A percentile compares a stretch with the other conserved stretches of the same genome.
Conservation (phyloP, 2,329 filamentous ascomycete genomes). For the Colletotrichum noveboracense region DNA sequence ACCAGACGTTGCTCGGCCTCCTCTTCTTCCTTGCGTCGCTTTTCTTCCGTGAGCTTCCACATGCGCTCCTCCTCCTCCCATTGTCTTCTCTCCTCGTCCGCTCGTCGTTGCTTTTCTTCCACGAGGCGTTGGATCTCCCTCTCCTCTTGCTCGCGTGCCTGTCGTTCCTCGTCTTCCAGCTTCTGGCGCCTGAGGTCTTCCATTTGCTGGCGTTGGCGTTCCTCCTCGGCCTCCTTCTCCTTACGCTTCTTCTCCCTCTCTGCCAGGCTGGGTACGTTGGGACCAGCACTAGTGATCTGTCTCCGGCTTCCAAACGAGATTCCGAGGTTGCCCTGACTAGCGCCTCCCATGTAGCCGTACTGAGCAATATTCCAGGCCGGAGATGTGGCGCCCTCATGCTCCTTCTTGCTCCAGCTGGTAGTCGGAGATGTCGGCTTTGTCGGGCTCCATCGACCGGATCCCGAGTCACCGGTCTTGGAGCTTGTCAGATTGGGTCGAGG, state of each 20-base stretch:
- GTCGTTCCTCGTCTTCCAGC: constrained; percentile 64
- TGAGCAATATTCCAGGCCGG: constrained; percentile 99
- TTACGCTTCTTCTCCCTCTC: constrained; percentile 79
- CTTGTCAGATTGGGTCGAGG: constrained; percentile 46
- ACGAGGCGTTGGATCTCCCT: constrained; percentile 65
- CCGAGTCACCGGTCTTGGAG: constrained; percentile 58
- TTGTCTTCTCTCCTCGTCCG: constrained; percentile 69
- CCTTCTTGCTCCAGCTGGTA: constrained; percentile 89
- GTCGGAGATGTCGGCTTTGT: constrained; percentile 66
- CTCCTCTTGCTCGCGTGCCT: constrained; percentile 67
- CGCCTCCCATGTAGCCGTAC: constrained; percentile 97
- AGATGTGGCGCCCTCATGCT: constrained; percentile 78
- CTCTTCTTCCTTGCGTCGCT: constrained; percentile 72
- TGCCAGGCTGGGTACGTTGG: constrained; percentile 78
- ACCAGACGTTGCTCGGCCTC: constrained; percentile 72
- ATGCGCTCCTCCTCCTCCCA: constrained; percentile 80
- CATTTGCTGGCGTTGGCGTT: constrained; percentile 59
- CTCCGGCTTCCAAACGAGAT: constrained; percentile 90
- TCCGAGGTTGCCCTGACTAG: constrained; percentile 93
- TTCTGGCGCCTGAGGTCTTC: constrained; percentile 58
- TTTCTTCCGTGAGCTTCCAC: constrained; percentile 80
- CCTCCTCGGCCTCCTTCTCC: constrained; percentile 63
- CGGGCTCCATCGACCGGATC: constrained; percentile 64
- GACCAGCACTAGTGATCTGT: constrained; percentile 87
- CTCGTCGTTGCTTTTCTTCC: constrained; percentile 63